Percentiles rank a stretch among this genome's conserved stretches.
phyloP scores from a whole-genome alignment of 352 stramenopile species.

The Globisporangium parvum region DNA sequence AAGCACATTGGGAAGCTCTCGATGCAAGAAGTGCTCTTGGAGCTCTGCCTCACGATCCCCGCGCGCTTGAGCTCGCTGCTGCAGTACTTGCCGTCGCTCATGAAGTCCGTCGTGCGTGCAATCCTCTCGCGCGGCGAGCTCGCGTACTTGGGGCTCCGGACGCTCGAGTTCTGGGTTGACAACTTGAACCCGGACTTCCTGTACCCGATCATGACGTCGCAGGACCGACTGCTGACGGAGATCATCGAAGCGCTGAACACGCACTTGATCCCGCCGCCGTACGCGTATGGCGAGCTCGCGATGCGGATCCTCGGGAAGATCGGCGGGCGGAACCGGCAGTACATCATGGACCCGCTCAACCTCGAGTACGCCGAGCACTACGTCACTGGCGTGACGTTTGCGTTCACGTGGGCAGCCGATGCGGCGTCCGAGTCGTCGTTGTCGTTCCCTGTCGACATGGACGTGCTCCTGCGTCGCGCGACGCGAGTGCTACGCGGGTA shows the following conservation, averaged over 20 bases:
- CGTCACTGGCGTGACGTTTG: slow-evolving; percentile 41
- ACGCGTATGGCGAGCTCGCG: slow-evolving; percentile 94
- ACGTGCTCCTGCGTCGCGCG: slow-evolving; percentile 39
- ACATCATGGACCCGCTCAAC: slow-evolving; percentile 80
- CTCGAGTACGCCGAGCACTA: slow-evolving; percentile 46
- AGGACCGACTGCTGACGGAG: slow-evolving; percentile 87
- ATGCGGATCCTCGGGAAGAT: slow-evolving; percentile 98
- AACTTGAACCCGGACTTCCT: slow-evolving; percentile 98
- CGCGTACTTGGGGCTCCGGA: slow-evolving; percentile 92
- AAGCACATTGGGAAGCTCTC: slow-evolving; percentile 77
- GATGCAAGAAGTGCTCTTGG: slow-evolving; percentile 91
- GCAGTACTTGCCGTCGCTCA: slow-evolving; percentile 95
- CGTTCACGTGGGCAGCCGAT: slow-evolving; percentile 37
- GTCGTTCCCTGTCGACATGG: slow-evolving; percentile 51
- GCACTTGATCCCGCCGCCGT: slow-evolving; percentile 95
- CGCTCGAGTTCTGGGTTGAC: slow-evolving; percentile 98
- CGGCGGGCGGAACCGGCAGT: slow-evolving; percentile 89
- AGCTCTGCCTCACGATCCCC: slow-evolving; percentile 96
- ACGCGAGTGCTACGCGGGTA: slow-evolving; percentile 55
- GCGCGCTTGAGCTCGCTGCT: slow-evolving; percentile 92
- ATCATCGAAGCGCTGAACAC: slow-evolving; percentile 95
- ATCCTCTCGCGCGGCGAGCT: slow-evolving; percentile 94
- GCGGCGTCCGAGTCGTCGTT: slow-evolving; percentile 15
- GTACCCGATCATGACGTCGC: slow-evolving; percentile 90
- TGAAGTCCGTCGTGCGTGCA: slow-evolving; percentile 93